A percentile compares a stretch with the other conserved stretches of the same genome.
These are phyloP conservation scores for Podaxis carcinomalis DNA, from an alignment of 768 basidiomycete species.

Conservation along the genomic window DNA sequence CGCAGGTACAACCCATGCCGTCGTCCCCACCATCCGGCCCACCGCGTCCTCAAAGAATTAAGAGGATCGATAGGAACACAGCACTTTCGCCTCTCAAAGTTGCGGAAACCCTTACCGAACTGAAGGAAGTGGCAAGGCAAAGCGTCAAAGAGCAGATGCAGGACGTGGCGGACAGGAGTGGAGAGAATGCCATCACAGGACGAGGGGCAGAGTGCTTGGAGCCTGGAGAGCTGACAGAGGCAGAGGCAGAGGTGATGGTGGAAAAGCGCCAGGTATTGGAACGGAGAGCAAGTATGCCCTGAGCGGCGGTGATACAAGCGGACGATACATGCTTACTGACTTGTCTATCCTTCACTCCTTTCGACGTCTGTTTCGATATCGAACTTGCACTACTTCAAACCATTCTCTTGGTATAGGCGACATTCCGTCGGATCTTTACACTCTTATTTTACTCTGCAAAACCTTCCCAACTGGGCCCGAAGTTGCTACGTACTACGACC, in stretches of 20 bases:
- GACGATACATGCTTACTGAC: background rate
- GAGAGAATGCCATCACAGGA: background rate
- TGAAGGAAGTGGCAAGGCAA: background rate
- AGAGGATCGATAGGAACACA: constrained; percentile 1
- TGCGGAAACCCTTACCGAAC: background rate
- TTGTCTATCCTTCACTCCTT: background rate
- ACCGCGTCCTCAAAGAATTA: background rate
- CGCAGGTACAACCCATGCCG: background rate
- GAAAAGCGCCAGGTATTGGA: background rate
- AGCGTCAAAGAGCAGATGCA: background rate
- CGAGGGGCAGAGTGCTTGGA: background rate
- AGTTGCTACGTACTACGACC: too few species aligned
- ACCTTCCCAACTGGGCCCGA: too few species aligned
- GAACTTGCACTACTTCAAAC: background rate
- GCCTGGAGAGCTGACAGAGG: background rate
- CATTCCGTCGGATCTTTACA: too few species aligned
- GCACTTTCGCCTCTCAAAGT: background rate
- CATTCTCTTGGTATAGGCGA: too few species aligned
- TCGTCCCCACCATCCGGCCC: background rate
- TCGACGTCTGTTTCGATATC: background rate
- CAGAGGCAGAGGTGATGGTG: background rate
- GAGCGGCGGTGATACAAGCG: background rate
- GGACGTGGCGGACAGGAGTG: background rate
- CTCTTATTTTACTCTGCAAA: too few species aligned
- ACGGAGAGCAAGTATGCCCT: constrained; percentile 1